Evolutionary conservation across 148 eudicot species (phyloP), one percentile per base, ranked within the genome.

Genomic region (Chenopodium quinoa): DNA sequence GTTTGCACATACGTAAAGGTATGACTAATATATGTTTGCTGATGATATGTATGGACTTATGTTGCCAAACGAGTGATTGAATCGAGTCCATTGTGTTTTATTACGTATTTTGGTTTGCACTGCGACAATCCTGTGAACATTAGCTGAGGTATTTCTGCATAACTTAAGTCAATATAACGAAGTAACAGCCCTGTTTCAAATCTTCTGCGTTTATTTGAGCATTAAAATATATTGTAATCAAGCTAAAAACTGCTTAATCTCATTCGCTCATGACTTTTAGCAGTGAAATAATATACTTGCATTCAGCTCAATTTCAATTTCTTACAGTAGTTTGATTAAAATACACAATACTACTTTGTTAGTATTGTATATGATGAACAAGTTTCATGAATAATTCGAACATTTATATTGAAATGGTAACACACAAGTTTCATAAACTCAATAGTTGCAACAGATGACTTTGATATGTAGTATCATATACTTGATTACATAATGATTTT

Each of bases 401-500:
- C 2, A 9, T 67, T 13, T 62, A n/a, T 72, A 7, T 14, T 46
- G 20, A 34, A 71, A 9, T 46, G 56, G 22, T 16, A 72, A 19
- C 44, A 40, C 7, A 32, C n/a, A 46, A 50, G 78, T 75, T 50
- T 29, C 46, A 75, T 27, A 72, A 34, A 72, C 29, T 72, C 75
- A 72, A 40, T 72, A 40, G 48, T 40, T 31, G 46, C 25, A 72
- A 9, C 12, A 9, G 25, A 46, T n/a, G 27, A 4, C 12, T 2
- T 46, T 72, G 17, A 40, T 70, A 80, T 60, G 72, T 65, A 65
- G 67, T 2, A 31, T 32, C 58, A 63, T 77, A 77, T 77, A 20
- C 25, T 54, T 56, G 65, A 52, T 48, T 73, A 75, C 79, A 74
- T 10, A 79, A 16, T 47, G 78, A 75, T 34, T 62, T 47, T 32